phyloP scores from a whole-genome alignment of 495 filamentous ascomycete species.

The Penicillium psychrofluorescens region DNA sequence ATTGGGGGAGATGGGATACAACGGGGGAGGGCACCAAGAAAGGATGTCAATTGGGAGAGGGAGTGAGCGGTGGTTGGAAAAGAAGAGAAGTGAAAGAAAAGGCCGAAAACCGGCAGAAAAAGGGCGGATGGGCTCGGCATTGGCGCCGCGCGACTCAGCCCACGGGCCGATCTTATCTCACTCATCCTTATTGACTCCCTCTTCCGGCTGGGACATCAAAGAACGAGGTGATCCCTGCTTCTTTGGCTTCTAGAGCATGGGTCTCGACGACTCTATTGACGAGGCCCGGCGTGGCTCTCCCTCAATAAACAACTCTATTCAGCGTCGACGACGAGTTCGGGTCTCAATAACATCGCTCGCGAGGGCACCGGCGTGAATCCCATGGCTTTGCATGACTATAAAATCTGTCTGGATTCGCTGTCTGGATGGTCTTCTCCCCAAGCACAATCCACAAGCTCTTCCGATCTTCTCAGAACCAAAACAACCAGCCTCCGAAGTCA shows the following conservation, averaged over 20 bases:
- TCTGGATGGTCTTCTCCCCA: constrained; percentile 2
- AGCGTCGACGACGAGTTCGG: background rate
- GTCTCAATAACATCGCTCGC: background rate
- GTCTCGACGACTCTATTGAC: background rate
- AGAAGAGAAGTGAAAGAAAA: constrained; percentile 11
- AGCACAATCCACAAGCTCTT: constrained; percentile 7
- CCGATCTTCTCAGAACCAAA: constrained; percentile 2
- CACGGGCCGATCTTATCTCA: constrained; percentile 38
- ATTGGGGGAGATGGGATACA: too few relatives aligned
- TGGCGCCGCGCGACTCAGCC: constrained; percentile 5
- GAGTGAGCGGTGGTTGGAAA: constrained; percentile 1
- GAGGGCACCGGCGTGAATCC: too few relatives aligned
- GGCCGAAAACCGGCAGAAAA: constrained; percentile 31
- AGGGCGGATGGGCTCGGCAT: constrained; percentile 39
- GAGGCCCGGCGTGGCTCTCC: background rate
- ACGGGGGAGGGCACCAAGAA: too few relatives aligned
- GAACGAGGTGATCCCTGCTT: too few relatives aligned
- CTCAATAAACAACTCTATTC: constrained; percentile 1
- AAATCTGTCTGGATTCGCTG: background rate
- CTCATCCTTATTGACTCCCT: constrained; percentile 9
- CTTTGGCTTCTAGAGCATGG: too few relatives aligned
- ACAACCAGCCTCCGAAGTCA: constrained; percentile 2
- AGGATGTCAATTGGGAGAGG: background rate
- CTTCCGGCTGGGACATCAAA: background rate
- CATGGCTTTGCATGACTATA: background rate